Conservation (phyloP, 192 early-diverging fungal genomes). For the Linnemannia zychae region DNA sequence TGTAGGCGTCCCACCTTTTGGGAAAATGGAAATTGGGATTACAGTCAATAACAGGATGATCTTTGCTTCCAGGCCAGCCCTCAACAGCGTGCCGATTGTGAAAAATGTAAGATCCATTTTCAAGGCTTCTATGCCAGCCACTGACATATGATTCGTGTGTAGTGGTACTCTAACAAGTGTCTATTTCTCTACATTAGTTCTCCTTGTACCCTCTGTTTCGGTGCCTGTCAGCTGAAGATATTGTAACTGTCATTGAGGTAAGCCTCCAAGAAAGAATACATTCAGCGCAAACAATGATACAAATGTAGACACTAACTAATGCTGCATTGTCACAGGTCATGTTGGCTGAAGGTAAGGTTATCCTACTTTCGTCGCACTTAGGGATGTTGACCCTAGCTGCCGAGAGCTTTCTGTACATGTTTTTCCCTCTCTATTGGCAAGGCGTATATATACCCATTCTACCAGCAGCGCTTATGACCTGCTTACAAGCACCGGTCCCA, state of each 20-base stretch:
- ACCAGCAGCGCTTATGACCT: conserved; percentile 70
- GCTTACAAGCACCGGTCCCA: conserved; percentile 82
- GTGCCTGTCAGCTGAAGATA: conserved; percentile 71
- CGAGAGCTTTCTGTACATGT: conserved; percentile 72
- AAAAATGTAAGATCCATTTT: conserved; percentile 74
- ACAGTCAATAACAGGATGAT: conserved; percentile 71
- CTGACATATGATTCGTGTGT: neutral
- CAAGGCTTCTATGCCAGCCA: neutral
- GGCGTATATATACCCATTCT: conserved; percentile 84
- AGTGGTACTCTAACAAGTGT: neutral
- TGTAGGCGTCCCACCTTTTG: conserved; percentile 83
- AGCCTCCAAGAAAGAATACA: neutral
- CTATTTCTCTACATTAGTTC: conserved; percentile 66
- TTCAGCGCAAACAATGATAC: neutral
- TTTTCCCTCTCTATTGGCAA: conserved; percentile 85
- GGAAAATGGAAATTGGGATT: conserved; percentile 82
- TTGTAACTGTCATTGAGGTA: conserved; percentile 81
- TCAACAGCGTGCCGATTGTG: conserved; percentile 79
- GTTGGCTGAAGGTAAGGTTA: conserved; percentile 76
- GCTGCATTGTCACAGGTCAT: conserved; percentile 56
- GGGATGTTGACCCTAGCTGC: conserved; percentile 79
- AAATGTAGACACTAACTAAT: neutral
- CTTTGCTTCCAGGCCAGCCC: conserved; percentile 78
- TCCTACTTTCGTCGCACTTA: conserved; percentile 76
- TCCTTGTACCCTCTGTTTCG: conserved; percentile 83